Evolutionary conservation across 2,329 filamentous ascomycete genomes (phyloP), one percentile per base, ranked within the genome.

Genomic region (Trichoderma polysporum): DNA sequence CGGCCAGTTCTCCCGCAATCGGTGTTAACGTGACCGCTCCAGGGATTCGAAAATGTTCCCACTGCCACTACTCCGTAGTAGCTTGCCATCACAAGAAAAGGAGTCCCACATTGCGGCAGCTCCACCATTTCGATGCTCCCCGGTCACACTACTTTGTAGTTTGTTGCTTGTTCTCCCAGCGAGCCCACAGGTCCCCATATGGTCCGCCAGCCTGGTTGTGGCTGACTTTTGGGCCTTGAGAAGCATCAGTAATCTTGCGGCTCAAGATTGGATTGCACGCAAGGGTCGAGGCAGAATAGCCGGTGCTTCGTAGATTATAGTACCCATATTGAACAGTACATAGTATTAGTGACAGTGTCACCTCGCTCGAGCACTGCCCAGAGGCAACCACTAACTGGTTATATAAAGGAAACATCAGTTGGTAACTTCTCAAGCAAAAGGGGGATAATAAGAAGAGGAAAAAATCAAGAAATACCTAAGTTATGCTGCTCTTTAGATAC

Each of bases 11-110:
- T 52, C 35, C 52, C 53, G 62, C 62, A 33, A 66, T 57, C 62
- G 52, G 62, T 66, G 62, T 57, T 66, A 66, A 66, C 35, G 47
- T 49, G 52, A 41, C 62, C 62, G 62, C 62, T 66, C 33, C 60
- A 62, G 60, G 60, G 60, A 64, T 62, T 19, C 19, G n/a, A n/a
- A n/a, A 52, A 52, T n/a, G 33, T 39, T 45, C 25, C 27, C 25
- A 33, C 50, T 15, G 12, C 27, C 17, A n/a, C 50, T 19, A 17
- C 17, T 39, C 31, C 27, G 17, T 35, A 35, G 25, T 35, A 35
- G 60, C 52, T 17, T 27, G 25, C 62, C 62, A 58, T 58, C 37
- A 50, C 37, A 25, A 52, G 8, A 53, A 45, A 53, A 50, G 49
- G 17, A 60, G 57, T 25, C 35, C 52, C 41, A 49, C 52, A 41